phyloP scores from a whole-genome alignment of 805 yeast genomes.

The Ogataea ganodermae region DNA sequence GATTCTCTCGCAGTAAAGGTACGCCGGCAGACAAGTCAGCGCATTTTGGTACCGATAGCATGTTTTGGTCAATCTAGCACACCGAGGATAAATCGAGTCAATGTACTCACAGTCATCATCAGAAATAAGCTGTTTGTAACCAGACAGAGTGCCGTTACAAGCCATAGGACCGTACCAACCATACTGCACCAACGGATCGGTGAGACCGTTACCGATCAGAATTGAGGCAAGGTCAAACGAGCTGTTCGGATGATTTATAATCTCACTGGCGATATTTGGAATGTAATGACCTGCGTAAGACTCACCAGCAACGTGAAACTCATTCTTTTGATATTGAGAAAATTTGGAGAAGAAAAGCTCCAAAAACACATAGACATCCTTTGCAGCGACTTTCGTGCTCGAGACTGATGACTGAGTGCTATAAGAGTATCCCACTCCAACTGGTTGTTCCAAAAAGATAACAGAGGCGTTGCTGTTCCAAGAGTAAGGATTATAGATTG shows the following conservation, averaged over 20 bases:
- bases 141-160: constrained; percentile 77
- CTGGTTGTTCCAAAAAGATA: constrained; percentile 87
- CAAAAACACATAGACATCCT: constrained; percentile 78
- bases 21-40: constrained; percentile 89
- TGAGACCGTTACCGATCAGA: constrained; percentile 87
- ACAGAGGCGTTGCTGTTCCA: constrained; percentile 88
- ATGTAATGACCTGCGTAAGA: constrained; percentile 94
- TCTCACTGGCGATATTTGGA: constrained; percentile 85
- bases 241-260: constrained; percentile 59
- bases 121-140: constrained; percentile 68
- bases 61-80: constrained; percentile 69
- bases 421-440: constrained; percentile 78
- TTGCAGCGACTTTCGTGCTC: constrained; percentile 78
- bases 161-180: constrained; percentile 89
- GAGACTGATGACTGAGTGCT: constrained; percentile 49
- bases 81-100: constrained; percentile 70
- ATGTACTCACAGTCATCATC: constrained; percentile 80
- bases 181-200: constrained; percentile 81
- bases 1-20: constrained; percentile 84
- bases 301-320: constrained; percentile 90
- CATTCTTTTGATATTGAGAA: constrained; percentile 51
- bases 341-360: constrained; percentile 78
- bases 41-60: constrained; percentile 78
- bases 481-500: constrained; percentile 69
- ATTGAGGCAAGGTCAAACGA: constrained; percentile 71